Base-by-base conservation (phyloP, 257 asterid genomes). In the Ballota nigra region DNA sequence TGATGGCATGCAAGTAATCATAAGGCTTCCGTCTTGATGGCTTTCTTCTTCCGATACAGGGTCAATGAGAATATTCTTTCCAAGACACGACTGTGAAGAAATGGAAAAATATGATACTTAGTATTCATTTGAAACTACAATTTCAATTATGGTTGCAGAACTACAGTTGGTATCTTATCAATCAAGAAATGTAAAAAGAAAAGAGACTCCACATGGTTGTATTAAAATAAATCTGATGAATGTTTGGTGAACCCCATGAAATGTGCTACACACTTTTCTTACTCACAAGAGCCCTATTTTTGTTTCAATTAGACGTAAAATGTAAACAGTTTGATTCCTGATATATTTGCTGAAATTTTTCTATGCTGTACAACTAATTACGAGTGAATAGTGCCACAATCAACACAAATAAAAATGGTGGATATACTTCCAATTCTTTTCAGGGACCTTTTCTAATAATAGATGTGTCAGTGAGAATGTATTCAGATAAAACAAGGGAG, bases 1-100 rank as follows among this genome's bases (percentile, higher is more conserved):
- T 0, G 96, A 92, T 56, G 98, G 97, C 93, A 92, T 95, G 81
- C 87, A 89, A 26, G 94, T 78, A 28, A 92, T 92, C 90, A 84
- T 68, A 23, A 95, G 78, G 77, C 88, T 82, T 59, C 97, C 96
- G 24, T 92, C 97, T 81, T 89, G 87, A 68, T 79, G 69, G 81
- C 82, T 84, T 82, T 95, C 99, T 72, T 95, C 99, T 84, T 89
- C 98, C 0, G 89, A 81, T 45, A 86, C 70, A 0, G 99, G 97
- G 77, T 95, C 98, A 1, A 95, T 87, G 40, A 95, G 83, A 40
- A 95, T 88, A 88, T 81, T 85, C 82, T 86, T 85, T 79, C 97
- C 97, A 5, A 88, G 45, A 58, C 87, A 82, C 10, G 96, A 95
- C 98, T 93, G 86, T 4, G n/a, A n/a, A 64, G 38, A 33, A 29